Percentiles rank a stretch among this genome's conserved stretches.
phyloP scores from a whole-genome alignment of 2,329 filamentous ascomycete species.

The Exophiala mesophila region DNA sequence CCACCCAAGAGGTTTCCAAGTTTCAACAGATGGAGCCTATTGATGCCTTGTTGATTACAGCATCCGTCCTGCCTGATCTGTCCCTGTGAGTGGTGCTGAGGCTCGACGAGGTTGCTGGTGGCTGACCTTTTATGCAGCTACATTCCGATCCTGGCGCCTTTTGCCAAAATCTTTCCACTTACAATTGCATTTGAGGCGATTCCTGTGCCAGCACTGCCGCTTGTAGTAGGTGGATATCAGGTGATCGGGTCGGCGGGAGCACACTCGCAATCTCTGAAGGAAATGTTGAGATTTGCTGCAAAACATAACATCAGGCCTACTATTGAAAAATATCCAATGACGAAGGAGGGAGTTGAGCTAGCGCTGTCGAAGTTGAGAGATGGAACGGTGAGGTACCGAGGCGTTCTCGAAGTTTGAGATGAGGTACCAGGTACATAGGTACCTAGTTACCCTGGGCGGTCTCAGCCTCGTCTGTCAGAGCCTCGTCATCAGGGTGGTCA shows the following conservation, averaged over 20 bases:
- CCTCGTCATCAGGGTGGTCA: no score
- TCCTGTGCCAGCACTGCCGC: conserved; percentile 11
- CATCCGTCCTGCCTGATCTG: conserved; percentile 38
- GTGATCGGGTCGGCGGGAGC: conserved; percentile 16
- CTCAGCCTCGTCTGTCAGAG: no score
- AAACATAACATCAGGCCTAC: conserved; percentile 60
- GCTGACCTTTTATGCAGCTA: no score
- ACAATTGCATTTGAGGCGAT: conserved; percentile 26
- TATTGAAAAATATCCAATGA: conserved; percentile 60
- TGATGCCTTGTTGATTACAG: conserved; percentile 35
- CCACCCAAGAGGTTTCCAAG: conserved; percentile 46
- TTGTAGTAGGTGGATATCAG: conserved; percentile 12
- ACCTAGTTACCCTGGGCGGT: no score
- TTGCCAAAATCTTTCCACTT: conserved; percentile 34
- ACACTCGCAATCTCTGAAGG: conserved; percentile 53
- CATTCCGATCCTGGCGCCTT: conserved; percentile 29
- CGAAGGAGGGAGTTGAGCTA: conserved; percentile 44
- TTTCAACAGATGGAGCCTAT: conserved; percentile 15
- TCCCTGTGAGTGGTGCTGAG: conserved; percentile 27
- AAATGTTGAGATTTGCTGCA: conserved; percentile 61
- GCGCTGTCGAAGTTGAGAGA: conserved; percentile 44
- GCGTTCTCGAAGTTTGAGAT: conserved; percentile 29
- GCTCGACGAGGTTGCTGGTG: neutral
- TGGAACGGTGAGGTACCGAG: conserved; percentile 48
- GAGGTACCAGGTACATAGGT: no score